These are phyloP conservation scores for Gaultheria prostrata DNA, from an alignment of 148 eudicot genomes.

Conservation along the genomic window DNA sequence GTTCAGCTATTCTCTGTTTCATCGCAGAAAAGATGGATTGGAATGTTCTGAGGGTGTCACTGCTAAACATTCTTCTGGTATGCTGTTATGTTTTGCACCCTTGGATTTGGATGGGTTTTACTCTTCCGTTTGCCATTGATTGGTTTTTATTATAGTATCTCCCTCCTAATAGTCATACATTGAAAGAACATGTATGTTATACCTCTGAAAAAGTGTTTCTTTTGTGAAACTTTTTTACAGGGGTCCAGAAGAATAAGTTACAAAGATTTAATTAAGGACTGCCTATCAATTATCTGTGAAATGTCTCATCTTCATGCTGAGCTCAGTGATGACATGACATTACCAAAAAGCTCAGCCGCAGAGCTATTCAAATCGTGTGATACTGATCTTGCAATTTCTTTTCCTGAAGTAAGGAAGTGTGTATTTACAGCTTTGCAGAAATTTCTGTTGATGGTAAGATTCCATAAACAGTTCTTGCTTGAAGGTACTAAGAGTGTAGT, in stretches of 20 bases:
- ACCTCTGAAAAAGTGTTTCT: not conserved
- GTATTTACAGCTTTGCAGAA: slow-evolving; percentile 49
- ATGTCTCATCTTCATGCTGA: slow-evolving; percentile 21
- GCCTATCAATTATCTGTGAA: slow-evolving; percentile 43
- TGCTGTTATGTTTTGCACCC: slow-evolving; percentile 13
- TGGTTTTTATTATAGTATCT: not conserved
- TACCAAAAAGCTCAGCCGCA: slow-evolving; percentile 19
- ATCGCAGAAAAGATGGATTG: slow-evolving; percentile 64
- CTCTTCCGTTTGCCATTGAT: slow-evolving; percentile 5
- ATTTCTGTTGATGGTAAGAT: slow-evolving; percentile 64
- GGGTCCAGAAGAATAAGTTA: slow-evolving; percentile 71
- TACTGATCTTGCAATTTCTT: slow-evolving; percentile 49
- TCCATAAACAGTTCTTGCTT: slow-evolving; percentile 12
- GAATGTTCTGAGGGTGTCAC: slow-evolving; percentile 64
- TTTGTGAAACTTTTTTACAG: slow-evolving; percentile 29
- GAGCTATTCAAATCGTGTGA: slow-evolving; percentile 20
- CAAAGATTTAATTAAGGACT: slow-evolving; percentile 67
- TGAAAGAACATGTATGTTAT: not conserved
- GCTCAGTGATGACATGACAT: slow-evolving; percentile 25
- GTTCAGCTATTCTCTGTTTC: slow-evolving; percentile 18
- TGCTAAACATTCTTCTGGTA: slow-evolving; percentile 80
- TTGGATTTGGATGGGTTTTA: slow-evolving; percentile 11
- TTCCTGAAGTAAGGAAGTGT: slow-evolving; percentile 56
- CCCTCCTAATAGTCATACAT: not conserved
- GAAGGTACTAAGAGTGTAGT: not conserved